These are phyloP conservation scores for Penicillium goetzii DNA, from an alignment of 495 filamentous ascomycete species.

Conservation along the genomic window DNA sequence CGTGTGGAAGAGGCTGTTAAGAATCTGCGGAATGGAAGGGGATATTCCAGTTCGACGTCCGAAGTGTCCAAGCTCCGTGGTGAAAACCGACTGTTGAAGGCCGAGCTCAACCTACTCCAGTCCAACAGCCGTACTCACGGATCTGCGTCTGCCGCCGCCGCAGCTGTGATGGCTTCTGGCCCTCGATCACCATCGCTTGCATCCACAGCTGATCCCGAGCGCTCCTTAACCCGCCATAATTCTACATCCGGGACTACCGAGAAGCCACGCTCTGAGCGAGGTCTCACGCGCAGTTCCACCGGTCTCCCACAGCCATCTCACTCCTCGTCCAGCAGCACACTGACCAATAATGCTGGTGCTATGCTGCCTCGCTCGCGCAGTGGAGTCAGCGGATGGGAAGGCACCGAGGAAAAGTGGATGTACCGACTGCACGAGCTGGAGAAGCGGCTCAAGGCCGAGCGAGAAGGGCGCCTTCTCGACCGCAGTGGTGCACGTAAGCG, in stretches of 20 bases:
- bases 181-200: constrained; percentile 35
- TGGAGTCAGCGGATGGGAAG: constrained; percentile 31
- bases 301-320: constrained; percentile 44
- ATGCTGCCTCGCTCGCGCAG: constrained; percentile 40
- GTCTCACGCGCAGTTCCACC: constrained; percentile 37
- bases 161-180: constrained; percentile 32
- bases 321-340: constrained; percentile 38
- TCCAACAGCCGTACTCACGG: constrained; percentile 46
- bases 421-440: constrained; percentile 85
- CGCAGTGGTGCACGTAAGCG: constrained; percentile 80
- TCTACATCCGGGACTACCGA: constrained; percentile 40
- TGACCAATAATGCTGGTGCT: constrained; percentile 38
- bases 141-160: constrained; percentile 28
- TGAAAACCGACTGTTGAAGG: constrained; percentile 80
- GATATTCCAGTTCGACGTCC: constrained; percentile 51
- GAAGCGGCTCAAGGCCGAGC: constrained; percentile 82
- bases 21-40: constrained; percentile 46
- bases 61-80: constrained; percentile 75
- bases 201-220: constrained; percentile 30
- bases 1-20: constrained; percentile 76
- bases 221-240: constrained; percentile 55
- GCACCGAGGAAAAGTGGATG: constrained; percentile 73
- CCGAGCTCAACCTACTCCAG: constrained; percentile 77
- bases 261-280: constrained; percentile 29
- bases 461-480: constrained; percentile 85